Percentiles rank a stretch among this genome's conserved stretches.
Evolutionary conservation across 352 stramenopile genomes (phyloP).

Genomic region (Phytophthora ohioensis): DNA sequence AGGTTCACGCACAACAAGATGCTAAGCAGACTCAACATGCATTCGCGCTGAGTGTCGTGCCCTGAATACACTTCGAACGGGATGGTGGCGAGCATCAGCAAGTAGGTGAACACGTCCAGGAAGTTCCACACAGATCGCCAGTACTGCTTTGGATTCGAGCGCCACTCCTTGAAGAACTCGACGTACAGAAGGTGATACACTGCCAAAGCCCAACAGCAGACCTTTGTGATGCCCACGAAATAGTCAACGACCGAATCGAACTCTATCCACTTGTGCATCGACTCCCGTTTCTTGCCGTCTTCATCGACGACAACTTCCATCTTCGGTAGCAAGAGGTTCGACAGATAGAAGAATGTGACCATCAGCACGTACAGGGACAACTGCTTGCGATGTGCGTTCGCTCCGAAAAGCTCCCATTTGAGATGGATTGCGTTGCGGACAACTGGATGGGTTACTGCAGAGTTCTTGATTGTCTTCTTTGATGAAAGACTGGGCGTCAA

Average conservation of each 20-base stretch:
- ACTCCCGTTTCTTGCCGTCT: conserved; percentile 38
- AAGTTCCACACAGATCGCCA: conserved; percentile 68
- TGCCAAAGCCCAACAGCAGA: conserved; percentile 51
- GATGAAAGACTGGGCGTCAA: conserved; percentile 38
- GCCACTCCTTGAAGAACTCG: conserved; percentile 67
- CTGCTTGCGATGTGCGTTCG: conserved; percentile 47
- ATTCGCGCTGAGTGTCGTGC: conserved; percentile 52
- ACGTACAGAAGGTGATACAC: conserved; percentile 68
- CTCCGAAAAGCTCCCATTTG: conserved; percentile 66
- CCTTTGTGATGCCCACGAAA: conserved; percentile 52
- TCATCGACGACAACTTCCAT: conserved; percentile 45
- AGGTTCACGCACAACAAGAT: conserved; percentile 65
- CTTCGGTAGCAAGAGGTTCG: conserved; percentile 56
- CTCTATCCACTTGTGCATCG: conserved; percentile 50
- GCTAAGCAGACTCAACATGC: conserved; percentile 57
- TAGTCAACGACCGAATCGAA: conserved; percentile 52
- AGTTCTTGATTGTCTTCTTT: conserved; percentile 47
- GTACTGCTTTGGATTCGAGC: conserved; percentile 48
- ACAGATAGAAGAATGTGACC: conserved; percentile 62
- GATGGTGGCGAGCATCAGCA: conserved; percentile 55
- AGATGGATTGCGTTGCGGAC: conserved; percentile 60
- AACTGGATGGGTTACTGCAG: conserved; percentile 55
- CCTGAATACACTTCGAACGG: conserved; percentile 54
- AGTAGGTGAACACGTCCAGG: conserved; percentile 60
- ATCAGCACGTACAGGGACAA: conserved; percentile 58